A percentile compares a stretch with the other conserved stretches of the same genome.
phyloP scores from a whole-genome alignment of 768 basidiomycete species.

The Trametes maxima region DNA sequence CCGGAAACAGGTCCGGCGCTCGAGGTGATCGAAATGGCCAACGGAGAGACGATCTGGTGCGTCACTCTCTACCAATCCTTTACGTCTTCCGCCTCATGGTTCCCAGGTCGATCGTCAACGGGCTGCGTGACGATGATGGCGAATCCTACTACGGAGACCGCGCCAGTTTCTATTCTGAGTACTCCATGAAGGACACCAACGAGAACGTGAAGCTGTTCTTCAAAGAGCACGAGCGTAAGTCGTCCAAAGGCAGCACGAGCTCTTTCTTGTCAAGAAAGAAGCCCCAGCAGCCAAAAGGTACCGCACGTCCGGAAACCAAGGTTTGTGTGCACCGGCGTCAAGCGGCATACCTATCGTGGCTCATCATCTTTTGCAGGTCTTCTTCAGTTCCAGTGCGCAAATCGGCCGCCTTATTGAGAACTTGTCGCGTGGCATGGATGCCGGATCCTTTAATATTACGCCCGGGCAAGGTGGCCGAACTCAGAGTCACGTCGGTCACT shows the following conservation, averaged over 20 bases:
- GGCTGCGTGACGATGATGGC: slow-evolving; percentile 74
- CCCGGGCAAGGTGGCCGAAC: slow-evolving; percentile 41
- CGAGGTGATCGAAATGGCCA: slow-evolving; percentile 82
- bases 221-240: slow-evolving; percentile 71
- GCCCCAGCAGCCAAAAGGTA: slow-evolving; percentile 41
- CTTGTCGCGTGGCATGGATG: slow-evolving; percentile 79
- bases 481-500: slow-evolving; percentile 39
- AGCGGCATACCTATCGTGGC: slow-evolving; percentile 10
- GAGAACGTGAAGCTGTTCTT: slow-evolving; percentile 73
- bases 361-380: slow-evolving; percentile 50
- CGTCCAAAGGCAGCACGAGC: slow-evolving; percentile 64
- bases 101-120: slow-evolving; percentile 79
- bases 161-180: slow-evolving; percentile 75
- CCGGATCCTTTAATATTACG: slow-evolving; percentile 81
- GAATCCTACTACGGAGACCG: slow-evolving; percentile 70
- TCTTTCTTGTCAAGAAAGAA: slow-evolving; percentile 67
- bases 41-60: slow-evolving; percentile 86
- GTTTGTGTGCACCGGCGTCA: slow-evolving; percentile 42
- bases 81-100: slow-evolving; percentile 16
- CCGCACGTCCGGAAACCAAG: slow-evolving; percentile 81
- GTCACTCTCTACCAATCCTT: slow-evolving; percentile 30
- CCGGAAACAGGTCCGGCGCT: slow-evolving; percentile 56
- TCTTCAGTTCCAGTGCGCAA: slow-evolving; percentile 73
- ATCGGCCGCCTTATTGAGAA: slow-evolving; percentile 84
- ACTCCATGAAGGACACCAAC: slow-evolving; percentile 52